Evolutionary conservation across 768 basidiomycete species (phyloP).

Genomic region (Trichaptum fuscoviolaceum): DNA sequence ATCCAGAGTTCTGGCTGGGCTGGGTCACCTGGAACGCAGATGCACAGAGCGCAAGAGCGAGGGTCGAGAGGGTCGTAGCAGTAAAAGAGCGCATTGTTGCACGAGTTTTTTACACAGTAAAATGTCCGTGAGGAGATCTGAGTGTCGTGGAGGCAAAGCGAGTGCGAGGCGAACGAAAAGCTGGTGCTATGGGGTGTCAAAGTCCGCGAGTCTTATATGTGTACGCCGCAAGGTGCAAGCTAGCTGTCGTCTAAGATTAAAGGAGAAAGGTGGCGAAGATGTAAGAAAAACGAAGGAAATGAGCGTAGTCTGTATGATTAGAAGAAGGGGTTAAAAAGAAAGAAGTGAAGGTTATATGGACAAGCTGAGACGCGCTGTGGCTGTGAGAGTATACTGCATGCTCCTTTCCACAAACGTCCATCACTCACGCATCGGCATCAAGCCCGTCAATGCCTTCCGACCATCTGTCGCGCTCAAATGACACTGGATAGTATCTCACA

Average conservation of each 20-base stretch:
- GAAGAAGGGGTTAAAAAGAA: neutral
- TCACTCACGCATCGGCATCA: neutral
- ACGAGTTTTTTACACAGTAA: constrained; percentile 1
- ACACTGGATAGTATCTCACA: neutral
- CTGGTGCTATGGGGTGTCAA: neutral
- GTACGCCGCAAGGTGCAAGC: neutral
- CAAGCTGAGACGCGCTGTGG: neutral
- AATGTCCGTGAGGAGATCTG: neutral
- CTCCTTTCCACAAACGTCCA: neutral
- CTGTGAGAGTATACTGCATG: neutral
- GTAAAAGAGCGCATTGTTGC: constrained; percentile 2
- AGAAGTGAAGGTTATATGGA: neutral
- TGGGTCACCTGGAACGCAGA: constrained; percentile 2
- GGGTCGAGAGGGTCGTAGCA: neutral
- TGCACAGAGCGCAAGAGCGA: neutral
- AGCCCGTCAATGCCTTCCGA: neutral
- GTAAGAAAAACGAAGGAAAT: neutral
- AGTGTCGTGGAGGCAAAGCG: neutral
- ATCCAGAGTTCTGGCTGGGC: neutral
- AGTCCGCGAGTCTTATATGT: neutral
- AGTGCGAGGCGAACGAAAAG: no score
- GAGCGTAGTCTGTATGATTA: neutral
- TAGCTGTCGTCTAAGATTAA: neutral
- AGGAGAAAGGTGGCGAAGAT: neutral
- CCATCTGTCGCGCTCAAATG: neutral